phyloP scores from a whole-genome alignment of 441 rosid genomes.

The Eugenia klotzschiana region DNA sequence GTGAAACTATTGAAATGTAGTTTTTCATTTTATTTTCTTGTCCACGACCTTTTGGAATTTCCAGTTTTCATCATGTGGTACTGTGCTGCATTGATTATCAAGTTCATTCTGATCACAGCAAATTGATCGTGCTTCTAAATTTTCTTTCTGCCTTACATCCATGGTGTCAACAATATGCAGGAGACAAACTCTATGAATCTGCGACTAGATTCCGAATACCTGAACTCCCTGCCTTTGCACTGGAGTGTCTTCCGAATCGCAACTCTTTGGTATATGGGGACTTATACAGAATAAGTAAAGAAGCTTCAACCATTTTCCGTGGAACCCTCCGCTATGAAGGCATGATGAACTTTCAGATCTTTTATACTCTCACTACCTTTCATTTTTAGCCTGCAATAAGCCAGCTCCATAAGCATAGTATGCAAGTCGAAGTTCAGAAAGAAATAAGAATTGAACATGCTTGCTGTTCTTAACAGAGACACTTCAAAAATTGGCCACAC shows the following conservation, averaged over 20 bases:
- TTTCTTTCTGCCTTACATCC: neutral
- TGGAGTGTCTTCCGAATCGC: conserved; percentile 85
- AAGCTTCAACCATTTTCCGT: conserved; percentile 79
- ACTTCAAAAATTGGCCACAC: neutral
- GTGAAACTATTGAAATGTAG: neutral
- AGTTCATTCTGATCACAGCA: neutral
- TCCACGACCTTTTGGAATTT: neutral
- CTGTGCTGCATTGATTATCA: neutral
- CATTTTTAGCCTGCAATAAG: neutral
- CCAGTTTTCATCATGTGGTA: neutral
- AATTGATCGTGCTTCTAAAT: neutral
- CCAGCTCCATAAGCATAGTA: neutral
- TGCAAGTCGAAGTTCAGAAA: neutral
- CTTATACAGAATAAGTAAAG: conserved; percentile 55
- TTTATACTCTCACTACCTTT: neutral
- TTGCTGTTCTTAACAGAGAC: neutral
- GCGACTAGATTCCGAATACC: conserved; percentile 44
- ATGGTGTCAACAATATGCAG: conserved; percentile 19
- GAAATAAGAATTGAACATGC: neutral
- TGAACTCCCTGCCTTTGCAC: conserved; percentile 85
- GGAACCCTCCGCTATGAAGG: conserved; percentile 97
- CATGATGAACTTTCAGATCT: conserved; percentile 2
- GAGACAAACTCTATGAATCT: conserved; percentile 67
- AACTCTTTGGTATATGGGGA: conserved; percentile 71
- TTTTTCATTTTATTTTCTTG: neutral